Conservation (phyloP, 2,329 filamentous ascomycete genomes). For the Claviceps africana region DNA sequence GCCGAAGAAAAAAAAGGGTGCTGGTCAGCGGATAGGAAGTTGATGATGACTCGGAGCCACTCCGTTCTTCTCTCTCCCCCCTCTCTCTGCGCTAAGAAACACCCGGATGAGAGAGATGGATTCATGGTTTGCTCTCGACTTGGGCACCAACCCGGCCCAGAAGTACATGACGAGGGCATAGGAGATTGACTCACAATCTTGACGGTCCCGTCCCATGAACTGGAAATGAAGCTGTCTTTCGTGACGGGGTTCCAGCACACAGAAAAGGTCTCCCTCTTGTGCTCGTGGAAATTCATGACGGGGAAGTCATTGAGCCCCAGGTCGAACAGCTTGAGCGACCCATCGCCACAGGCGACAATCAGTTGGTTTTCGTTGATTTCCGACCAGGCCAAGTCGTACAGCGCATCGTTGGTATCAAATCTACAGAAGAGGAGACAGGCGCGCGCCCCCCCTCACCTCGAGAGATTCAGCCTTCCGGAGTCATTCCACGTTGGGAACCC, state of each 20-base stretch:
- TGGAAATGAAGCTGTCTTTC: constrained; percentile 82
- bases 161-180: not conserved
- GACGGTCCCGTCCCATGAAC: constrained; percentile 90
- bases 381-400: constrained; percentile 91
- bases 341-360: constrained; percentile 78
- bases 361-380: constrained; percentile 95
- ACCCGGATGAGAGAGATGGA: not conserved
- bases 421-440: constrained; percentile 31
- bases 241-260: constrained; percentile 84
- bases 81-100: no score
- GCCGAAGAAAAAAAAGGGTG: not conserved
- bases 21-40: not conserved
- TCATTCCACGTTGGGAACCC: not conserved
- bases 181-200: constrained; percentile 49
- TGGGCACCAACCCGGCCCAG: not conserved
- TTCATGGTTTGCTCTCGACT: not conserved
- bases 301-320: constrained; percentile 69
- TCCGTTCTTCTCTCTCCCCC: not conserved
- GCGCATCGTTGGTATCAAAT: constrained; percentile 92
- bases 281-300: constrained; percentile 83
- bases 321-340: constrained; percentile 90
- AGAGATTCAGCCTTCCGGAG: not conserved
- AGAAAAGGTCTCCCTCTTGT: constrained; percentile 83
- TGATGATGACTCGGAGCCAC: no score
- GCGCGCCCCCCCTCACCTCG: not conserved